These are phyloP conservation scores for Trichoderma atroviride DNA, from an alignment of 2,329 filamentous ascomycete species.

Conservation along the genomic window DNA sequence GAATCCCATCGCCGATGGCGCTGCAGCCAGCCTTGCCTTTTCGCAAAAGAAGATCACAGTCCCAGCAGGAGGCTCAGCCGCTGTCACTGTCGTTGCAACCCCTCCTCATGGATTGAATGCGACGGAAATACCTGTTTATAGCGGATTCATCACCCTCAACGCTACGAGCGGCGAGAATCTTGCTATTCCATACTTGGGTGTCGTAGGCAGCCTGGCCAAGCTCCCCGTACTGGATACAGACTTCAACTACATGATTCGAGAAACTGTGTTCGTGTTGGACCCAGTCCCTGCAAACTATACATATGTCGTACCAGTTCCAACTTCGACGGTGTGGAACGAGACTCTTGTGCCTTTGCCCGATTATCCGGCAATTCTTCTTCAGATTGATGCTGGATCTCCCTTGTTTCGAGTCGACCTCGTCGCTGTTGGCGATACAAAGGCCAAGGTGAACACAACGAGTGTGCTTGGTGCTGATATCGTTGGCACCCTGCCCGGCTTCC, in stretches of 20 bases:
- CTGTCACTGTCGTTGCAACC: conserved; percentile 49
- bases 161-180: conserved; percentile 44
- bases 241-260: conserved; percentile 8
- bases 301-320: not conserved
- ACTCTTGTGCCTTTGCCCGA: not conserved
- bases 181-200: conserved; percentile 47
- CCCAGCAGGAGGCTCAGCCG: conserved; percentile 45
- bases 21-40: conserved; percentile 49
- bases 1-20: conserved; percentile 44
- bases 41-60: conserved; percentile 49
- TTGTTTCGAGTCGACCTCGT: not conserved
- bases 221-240: not conserved
- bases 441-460: conserved; percentile 16
- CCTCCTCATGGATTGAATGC: conserved; percentile 41
- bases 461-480: conserved; percentile 2
- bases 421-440: conserved; percentile 1
- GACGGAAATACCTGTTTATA: conserved; percentile 45
- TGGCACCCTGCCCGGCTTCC: not conserved
- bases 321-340: not conserved
- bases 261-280: not conserved
- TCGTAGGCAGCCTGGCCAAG: conserved; percentile 34
- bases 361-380: conserved; percentile 7
- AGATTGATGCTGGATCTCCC: conserved; percentile 6
- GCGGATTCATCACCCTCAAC: conserved; percentile 47
- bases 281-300: not conserved